phyloP scores from a whole-genome alignment of 2,329 filamentous ascomycete genomes.

The Fusarium camptoceras region DNA sequence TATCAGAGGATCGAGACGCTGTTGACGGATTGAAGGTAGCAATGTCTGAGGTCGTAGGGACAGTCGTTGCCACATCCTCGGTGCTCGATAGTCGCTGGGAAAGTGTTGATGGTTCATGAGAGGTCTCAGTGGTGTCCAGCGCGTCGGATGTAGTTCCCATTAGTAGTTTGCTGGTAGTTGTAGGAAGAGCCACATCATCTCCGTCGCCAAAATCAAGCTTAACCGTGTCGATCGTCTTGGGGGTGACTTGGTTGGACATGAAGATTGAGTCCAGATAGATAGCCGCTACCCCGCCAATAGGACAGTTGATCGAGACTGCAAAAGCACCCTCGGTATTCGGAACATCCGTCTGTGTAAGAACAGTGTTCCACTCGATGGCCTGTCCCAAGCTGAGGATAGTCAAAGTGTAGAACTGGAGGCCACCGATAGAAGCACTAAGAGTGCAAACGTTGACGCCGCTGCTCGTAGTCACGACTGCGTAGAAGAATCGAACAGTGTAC shows the following conservation, averaged over 20 bases:
- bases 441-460: constrained; percentile 15
- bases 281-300: background rate
- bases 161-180: rapidly evolving
- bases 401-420: background rate
- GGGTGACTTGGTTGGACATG: constrained; percentile 38
- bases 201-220: constrained; percentile 19
- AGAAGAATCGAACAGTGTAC: constrained; percentile 38
- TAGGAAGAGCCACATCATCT: rapidly evolving
- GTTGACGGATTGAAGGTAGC: background rate
- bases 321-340: background rate
- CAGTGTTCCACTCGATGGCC: constrained; percentile 10
- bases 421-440: constrained; percentile 19
- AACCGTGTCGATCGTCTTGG: constrained; percentile 21
- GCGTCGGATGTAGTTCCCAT: rapidly evolving
- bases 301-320: constrained; percentile 9
- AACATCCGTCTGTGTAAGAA: background rate
- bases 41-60: background rate
- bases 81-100: background rate
- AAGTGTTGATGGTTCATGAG: background rate
- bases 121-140: rapidly evolving
- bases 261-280: constrained; percentile 39
- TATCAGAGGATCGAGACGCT: background rate
- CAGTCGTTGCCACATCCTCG: background rate
- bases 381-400: background rate
- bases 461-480: constrained; percentile 10